phyloP scores from a whole-genome alignment of 768 basidiomycete species.

The Auriscalpium microsporum region DNA sequence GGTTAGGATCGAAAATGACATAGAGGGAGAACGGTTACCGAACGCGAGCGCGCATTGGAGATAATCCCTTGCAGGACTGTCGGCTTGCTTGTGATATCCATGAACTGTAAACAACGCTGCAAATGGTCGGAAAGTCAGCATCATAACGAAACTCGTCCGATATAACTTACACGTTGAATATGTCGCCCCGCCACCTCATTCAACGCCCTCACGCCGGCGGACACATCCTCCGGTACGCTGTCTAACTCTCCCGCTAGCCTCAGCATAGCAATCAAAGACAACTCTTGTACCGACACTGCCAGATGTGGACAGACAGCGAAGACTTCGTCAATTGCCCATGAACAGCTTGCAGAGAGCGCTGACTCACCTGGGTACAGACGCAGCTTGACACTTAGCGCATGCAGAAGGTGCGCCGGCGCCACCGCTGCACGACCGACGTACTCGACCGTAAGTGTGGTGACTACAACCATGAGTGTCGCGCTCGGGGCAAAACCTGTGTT shows the following conservation, averaged over 20 bases:
- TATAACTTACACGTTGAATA: constrained; percentile 44
- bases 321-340: too few relatives aligned
- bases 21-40: constrained; percentile 33
- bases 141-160: constrained; percentile 3
- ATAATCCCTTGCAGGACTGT: constrained; percentile 39
- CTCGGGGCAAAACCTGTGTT: constrained; percentile 23
- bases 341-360: not conserved
- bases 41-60: constrained; percentile 39
- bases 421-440: constrained; percentile 44
- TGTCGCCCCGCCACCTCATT: constrained; percentile 40
- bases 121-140: not conserved
- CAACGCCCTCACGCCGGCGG: constrained; percentile 34
- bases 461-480: constrained; percentile 58
- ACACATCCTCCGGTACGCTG: constrained; percentile 39
- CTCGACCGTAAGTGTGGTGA: constrained; percentile 61
- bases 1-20: constrained; percentile 1
- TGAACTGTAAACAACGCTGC: constrained; percentile 68
- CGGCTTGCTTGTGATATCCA: constrained; percentile 38
- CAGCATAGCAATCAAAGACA: constrained; percentile 63
- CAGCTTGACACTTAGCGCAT: constrained; percentile 36
- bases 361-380: constrained; percentile 35
- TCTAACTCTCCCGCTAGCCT: constrained; percentile 54
- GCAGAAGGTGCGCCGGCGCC: constrained; percentile 40
- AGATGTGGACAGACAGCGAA: not conserved
- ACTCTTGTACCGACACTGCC: constrained; percentile 65